A percentile compares a stretch with the other conserved stretches of the same genome.
Evolutionary conservation across 306 rosid genomes (phyloP).

Genomic region (Citrullus amarus): DNA sequence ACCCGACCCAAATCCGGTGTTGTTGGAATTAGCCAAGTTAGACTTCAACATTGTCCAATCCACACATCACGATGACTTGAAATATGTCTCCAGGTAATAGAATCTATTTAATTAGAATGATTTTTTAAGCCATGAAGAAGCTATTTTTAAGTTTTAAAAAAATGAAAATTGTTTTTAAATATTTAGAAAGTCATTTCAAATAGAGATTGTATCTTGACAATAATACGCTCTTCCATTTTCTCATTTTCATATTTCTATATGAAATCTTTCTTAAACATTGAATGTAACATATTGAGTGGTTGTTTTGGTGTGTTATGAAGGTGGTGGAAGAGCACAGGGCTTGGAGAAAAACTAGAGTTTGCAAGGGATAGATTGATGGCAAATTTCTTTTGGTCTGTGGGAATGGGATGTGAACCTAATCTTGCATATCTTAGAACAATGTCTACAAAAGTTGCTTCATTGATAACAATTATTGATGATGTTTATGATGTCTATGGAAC

Average conservation of each 20-base stretch:
- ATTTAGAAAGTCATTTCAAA: too few species aligned
- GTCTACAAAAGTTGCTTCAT: background rate
- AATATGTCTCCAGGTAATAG: background rate
- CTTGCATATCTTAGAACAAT: background rate
- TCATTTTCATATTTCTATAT: too few species aligned
- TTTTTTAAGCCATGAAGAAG: too few species aligned
- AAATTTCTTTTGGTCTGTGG: slow-evolving; percentile 1
- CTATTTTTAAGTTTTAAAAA: too few species aligned
- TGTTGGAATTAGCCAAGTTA: background rate
- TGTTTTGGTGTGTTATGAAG: background rate
- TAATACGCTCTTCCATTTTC: too few species aligned
- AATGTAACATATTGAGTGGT: background rate
- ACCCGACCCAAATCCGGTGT: background rate
- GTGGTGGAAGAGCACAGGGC: slow-evolving; percentile 8
- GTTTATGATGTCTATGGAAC: slow-evolving; percentile 8
- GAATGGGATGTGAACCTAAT: background rate
- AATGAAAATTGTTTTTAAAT: too few species aligned
- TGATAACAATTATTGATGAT: slow-evolving; percentile 7
- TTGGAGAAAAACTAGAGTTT: background rate
- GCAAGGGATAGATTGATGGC: slow-evolving; percentile 7
- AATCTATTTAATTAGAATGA: too few species aligned
- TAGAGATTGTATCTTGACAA: too few species aligned
- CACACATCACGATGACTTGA: background rate
- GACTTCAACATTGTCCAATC: background rate
- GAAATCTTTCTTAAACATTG: too few species aligned